These are phyloP conservation scores for Euclidium syriacum DNA, from an alignment of 345 rosid species.

Conservation along the genomic window DNA sequence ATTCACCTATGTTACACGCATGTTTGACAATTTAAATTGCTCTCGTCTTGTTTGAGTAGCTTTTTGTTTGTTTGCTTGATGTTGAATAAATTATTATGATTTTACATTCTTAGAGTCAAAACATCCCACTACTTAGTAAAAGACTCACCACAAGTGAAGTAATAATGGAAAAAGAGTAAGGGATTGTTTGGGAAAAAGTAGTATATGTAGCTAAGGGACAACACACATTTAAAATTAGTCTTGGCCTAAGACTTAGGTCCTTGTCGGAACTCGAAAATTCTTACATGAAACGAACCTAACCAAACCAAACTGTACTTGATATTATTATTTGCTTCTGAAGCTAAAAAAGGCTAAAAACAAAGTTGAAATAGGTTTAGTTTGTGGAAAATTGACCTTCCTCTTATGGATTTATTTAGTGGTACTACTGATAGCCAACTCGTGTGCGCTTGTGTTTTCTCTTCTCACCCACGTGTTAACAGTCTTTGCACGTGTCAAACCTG, in stretches of 20 bases:
- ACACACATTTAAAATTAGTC: background rate
- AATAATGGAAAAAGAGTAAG: constrained; percentile 3
- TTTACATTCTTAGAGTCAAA: constrained; percentile 1
- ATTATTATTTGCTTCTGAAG: background rate
- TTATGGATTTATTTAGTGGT: background rate
- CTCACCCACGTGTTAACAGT: constrained; percentile 27
- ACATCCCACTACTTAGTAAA: background rate
- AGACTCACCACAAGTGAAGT: background rate
- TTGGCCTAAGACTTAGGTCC: constrained; percentile 18
- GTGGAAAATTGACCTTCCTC: background rate
- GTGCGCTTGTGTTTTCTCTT: background rate
- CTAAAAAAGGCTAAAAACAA: background rate
- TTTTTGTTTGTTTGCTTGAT: constrained; percentile 20
- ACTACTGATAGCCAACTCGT: background rate
- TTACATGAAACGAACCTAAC: constrained; percentile 11
- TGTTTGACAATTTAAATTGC: constrained; percentile 16
- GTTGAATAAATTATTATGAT: constrained; percentile 1
- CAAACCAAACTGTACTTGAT: background rate
- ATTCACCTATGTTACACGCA: background rate
- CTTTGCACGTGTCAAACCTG: constrained; percentile 34
- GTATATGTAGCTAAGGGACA: constrained; percentile 15
- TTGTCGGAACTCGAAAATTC: constrained; percentile 17
- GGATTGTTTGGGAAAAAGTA: constrained; percentile 8
- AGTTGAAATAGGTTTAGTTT: background rate
- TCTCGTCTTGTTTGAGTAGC: constrained; percentile 12